phyloP scores from a whole-genome alignment of 768 basidiomycete species.

The Hirschioporus abietinus region DNA sequence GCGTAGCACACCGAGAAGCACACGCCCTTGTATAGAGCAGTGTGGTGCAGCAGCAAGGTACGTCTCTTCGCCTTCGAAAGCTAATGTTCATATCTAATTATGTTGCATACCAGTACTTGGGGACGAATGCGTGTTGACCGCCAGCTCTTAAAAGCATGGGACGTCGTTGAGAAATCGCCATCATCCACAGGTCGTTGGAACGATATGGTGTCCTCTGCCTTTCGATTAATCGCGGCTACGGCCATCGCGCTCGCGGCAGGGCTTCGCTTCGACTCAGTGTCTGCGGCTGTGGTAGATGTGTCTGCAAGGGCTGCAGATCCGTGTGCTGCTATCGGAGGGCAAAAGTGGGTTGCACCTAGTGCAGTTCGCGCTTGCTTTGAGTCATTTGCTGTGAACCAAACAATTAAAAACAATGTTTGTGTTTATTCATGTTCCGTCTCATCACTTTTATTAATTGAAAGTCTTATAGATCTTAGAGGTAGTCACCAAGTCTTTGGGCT shows the following conservation, averaged over 20 bases:
- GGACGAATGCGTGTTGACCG: not conserved
- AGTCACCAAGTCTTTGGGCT: conserved; percentile 50
- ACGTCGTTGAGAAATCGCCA: not conserved
- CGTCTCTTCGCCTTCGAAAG: not conserved
- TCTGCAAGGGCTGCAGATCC: conserved; percentile 29
- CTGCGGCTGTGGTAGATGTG: not conserved
- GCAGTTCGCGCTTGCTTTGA: conserved; percentile 48
- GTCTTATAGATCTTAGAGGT: conserved; percentile 46
- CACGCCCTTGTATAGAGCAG: not conserved
- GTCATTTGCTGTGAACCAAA: conserved; percentile 42
- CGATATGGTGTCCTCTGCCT: not conserved
- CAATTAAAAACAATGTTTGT: conserved; percentile 46
- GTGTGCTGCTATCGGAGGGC: conserved; percentile 46
- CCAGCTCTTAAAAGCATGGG: not conserved
- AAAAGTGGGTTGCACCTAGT: conserved; percentile 49
- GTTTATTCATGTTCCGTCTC: not conserved
- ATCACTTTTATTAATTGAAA: not conserved
- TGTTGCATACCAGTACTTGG: not conserved
- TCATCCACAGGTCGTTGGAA: not conserved
- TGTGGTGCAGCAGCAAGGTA: not conserved
- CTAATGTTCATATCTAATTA: not conserved
- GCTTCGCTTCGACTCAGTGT: not conserved
- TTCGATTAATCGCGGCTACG: not conserved
- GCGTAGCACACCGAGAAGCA: not conserved
- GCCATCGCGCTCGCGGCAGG: not conserved